Base-by-base conservation (phyloP, 139 green algal genomes). In the Chlamydomonas sphaeroides region DNA sequence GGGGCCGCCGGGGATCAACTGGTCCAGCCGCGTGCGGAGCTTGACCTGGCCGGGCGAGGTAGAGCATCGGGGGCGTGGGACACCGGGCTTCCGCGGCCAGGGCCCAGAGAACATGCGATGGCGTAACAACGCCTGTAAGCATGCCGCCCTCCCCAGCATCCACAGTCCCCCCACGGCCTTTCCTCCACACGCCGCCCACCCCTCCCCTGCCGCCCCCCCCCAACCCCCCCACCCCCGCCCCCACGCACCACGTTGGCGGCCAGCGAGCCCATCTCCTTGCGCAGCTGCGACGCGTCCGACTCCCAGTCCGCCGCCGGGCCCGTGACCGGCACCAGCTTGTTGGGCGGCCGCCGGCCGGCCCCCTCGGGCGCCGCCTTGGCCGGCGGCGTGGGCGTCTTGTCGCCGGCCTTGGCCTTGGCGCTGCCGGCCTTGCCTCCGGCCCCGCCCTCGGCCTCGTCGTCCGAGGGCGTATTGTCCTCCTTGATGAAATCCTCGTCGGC, bases 401-500 rank as follows among this genome's bases (percentile, higher is more conserved):
- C 8, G 49, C 49, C 10, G 49, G 49, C 49, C n/a, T 56, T 56
- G 49, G 49, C 49, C 49, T 17, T 20, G 10, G 18, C 49, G 49
- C 25, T 56, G 18, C 10, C 10, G 56, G 56, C 18, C 21, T 62
- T 62, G 56, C 25, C 63, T 68, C 7, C 30, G 5, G 8, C 17
- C 8, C 17, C 10, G n/a, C 32, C 10, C 32, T 42, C 41, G 42
- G 41, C 65, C n/a, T n/a, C 56, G 15, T 45, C 38, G 32, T 45
- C 53, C 1, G 72, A 80, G 2, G 65, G 26, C 26, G 23, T 30
- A 39, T 80, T 45, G 41, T 80, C 73, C 1, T 69, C 48, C 39
- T 80, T 39, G 39, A 80, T 80, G 41, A 70, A 80, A 32, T 82
- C 75, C 75, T 72, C 75, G 32, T 82, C 75, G n/a, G 32, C 39